Evolutionary conservation across 306 rosid genomes (phyloP).

Genomic region (Astragalus membranaceus): DNA sequence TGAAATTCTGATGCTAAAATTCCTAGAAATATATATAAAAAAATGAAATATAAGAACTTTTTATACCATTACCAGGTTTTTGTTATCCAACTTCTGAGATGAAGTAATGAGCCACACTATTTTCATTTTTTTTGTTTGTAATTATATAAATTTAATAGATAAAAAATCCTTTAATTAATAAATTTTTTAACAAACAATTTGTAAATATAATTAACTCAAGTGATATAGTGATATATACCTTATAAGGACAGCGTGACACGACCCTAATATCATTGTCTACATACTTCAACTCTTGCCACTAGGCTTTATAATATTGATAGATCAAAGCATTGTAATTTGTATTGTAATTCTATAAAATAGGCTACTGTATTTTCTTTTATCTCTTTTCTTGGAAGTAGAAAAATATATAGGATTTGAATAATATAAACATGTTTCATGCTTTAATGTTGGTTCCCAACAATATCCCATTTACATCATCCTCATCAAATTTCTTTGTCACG

Average conservation of each 20-base stretch:
- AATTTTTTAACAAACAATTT: too few relatives aligned
- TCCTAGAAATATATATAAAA: not conserved
- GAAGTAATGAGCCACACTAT: not conserved
- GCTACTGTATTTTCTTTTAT: not conserved
- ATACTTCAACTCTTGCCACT: not conserved
- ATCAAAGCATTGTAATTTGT: not conserved
- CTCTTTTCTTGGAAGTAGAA: not conserved
- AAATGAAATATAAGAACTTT: not conserved
- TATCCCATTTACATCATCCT: constrained; percentile 4
- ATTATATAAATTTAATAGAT: too few relatives aligned
- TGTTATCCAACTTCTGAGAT: not conserved
- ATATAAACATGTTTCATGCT: constrained; percentile 9
- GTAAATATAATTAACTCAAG: too few relatives aligned
- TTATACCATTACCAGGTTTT: not conserved
- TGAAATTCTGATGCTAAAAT: not conserved
- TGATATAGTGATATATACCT: not conserved
- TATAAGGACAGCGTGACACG: not conserved
- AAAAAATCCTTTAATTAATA: too few relatives aligned
- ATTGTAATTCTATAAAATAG: not conserved
- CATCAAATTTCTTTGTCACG: not conserved
- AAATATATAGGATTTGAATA: not conserved
- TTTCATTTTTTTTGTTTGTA: too few relatives aligned
- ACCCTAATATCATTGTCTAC: not conserved
- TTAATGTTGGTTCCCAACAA: constrained; percentile 6
- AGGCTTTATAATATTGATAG: not conserved